Evolutionary conservation across 257 asterid species (phyloP), one percentile per base, ranked within the genome.

Genomic region (Perilla frutescens): DNA sequence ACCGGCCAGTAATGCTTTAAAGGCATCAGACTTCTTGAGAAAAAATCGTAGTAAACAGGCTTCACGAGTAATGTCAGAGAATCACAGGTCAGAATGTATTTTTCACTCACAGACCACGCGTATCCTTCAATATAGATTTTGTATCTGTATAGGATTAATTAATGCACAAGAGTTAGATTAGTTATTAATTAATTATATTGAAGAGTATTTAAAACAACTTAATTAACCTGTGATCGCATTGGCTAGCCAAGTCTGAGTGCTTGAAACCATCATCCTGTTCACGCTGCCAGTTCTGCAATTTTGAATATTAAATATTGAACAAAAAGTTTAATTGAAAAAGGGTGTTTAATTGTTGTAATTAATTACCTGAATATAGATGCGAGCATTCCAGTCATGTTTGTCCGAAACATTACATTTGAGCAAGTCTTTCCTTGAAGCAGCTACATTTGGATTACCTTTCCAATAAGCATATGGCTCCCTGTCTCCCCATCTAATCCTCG

Each of bases 41-140:
- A 94, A 70, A 93, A 94, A 79, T 94, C 98, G 34, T 89, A 86
- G 84, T 86, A 94, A 15, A 49, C 75, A 64, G 96, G 93, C 66
- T 81, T 82, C 53, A 94, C 88, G 4, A 89, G 55, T 5, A 94
- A 71, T 0, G 96, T 69, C 2, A 87, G 79, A 1, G 98, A 91
- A 81, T 94, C 87, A 58, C 98, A 94, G 2, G 96, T 91, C 40
- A 94, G 84, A 68, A 94, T 94, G 86, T 94, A 94, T 44, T 94
- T 94, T 77, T 94, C 97, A 62, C 99, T 94, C 73, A 94, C 97
- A 0, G 99, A 94, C 99, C 99, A 94, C 0, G 93, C 96, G 1
- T 86, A 77, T 73, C 99, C 99, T 81, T 94, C 99, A 0, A 94
- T 83, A 75, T 94, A 94, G 69, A 94, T 87, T 74, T 94, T 94